Base-by-base conservation (phyloP, 306 rosid species). In the Erythrophleum fordii region DNA sequence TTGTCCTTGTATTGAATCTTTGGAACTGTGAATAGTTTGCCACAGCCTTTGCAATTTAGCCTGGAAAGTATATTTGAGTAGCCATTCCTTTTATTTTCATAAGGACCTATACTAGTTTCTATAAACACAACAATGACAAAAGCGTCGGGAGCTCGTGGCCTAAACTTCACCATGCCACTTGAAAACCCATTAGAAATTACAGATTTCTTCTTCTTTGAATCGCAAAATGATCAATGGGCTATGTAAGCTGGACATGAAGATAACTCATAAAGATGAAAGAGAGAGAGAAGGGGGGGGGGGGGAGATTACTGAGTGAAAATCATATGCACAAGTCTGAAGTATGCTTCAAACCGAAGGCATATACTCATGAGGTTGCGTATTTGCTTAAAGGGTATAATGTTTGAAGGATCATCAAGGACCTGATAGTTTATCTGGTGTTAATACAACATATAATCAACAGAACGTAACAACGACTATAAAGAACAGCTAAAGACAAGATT, bases 401-500 rank as follows among this genome's bases (percentile, higher is more conserved):
- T 72, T 2, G 44, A 72, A 42, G 59, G 69, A 82, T 93, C 87
- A 95, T 89, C 99, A 86, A 56, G 99, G 98, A 78, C 98, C 94
- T 0, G 97, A 92, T 29, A 95, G 84, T 85, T 90, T 97, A 75
- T 93, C 98, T 13, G 93, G 70, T 49, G 28, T 34, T 31, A 16
- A 41, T 39, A 44, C 20, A 16, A 39, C 37, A 82, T 14, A n/a
- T 8, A 59, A 48, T 41, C 8, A 26, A 64, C 8, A 64, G 45
- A 83, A 77, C 44, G 44, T 9, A 26, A 14, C n/a, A 61, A 6
- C 67, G n/a, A n/a, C n/a, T n/a, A n/a, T 8, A 62, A 23, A n/a
- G 17, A 52, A 26, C 52, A 77, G 4, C 20, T 51, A 65, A 51
- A 60, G 7, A 59, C 16, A 20, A 61, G 48, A 44, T 48, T n/a